Base-by-base conservation (phyloP, 352 stramenopile species). In the Pythium dissotocum region DNA sequence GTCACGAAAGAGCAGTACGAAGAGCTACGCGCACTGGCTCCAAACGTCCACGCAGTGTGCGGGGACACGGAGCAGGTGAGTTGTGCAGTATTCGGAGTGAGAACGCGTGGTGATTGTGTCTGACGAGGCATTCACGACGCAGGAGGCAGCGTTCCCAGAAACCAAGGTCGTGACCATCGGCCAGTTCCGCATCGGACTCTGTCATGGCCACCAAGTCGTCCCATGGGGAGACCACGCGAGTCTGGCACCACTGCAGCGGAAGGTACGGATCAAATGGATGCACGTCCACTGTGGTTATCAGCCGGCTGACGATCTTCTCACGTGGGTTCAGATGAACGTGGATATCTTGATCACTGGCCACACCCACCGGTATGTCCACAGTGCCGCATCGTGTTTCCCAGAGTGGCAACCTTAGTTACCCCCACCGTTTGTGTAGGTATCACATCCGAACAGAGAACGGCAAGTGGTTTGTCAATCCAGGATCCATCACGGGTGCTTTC, bases 321-420 rank as follows among this genome's bases (percentile, higher is more conserved):
- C 0, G 35, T 35, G 13, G 12, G 8, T 6, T 38, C 81, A 98
- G 79, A 88, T 99, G 79, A 97, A 98, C 67, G 96, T 98, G 0
- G 98, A 99, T 77, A 98, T 99, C 49, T 75, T 99, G 3, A 76
- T 99, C 51, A 97, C 93, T 30, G 97, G 97, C 4, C 91, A 98
- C 69, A 98, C 94, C 24, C 95, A 99, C 70, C 77, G 96, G 80
- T 98, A 80, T 66, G 87, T 73, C 10, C 4, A 24, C 8, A 52
- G 14, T 28, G 18, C 18, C 21, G 14, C 6, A 6, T 6, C 18
- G 38, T 21, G 21, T 56, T 12, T 48, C 48, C 63, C 14, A 65
- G 21, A 28, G 4, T 61, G 21, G 42, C 6, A 52, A 13, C 21
- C 65, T 57, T 1, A 21, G 2, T 28, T 48, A 9, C 2, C 6